A percentile compares a stretch with the other conserved stretches of the same genome.
phyloP scores from a whole-genome alignment of 768 basidiomycete genomes.

The Lepiota venenata region DNA sequence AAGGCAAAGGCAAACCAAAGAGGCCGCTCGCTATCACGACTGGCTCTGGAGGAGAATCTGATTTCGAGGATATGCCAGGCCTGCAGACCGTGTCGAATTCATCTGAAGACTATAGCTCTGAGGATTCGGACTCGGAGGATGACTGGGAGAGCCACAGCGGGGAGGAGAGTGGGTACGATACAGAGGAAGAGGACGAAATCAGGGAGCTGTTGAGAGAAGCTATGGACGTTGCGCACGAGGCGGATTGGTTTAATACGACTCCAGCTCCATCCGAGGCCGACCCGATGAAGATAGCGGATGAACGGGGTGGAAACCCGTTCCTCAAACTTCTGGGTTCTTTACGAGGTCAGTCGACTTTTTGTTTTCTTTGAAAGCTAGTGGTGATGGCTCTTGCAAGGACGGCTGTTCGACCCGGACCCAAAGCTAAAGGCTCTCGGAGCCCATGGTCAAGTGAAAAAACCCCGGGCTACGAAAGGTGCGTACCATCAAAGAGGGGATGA shows the following conservation, averaged over 20 bases:
- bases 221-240: slow-evolving; percentile 63
- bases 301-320: slow-evolving; percentile 72
- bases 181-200: slow-evolving; percentile 66
- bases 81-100: slow-evolving; percentile 66
- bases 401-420: slow-evolving; percentile 51
- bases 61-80: slow-evolving; percentile 59
- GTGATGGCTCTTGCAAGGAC: slow-evolving; percentile 37
- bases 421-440: slow-evolving; percentile 32
- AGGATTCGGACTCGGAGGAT: slow-evolving; percentile 30
- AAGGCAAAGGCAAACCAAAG: slow-evolving; percentile 26
- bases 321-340: slow-evolving; percentile 72
- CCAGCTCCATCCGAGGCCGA: slow-evolving; percentile 34
- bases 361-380: slow-evolving; percentile 1
- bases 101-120: slow-evolving; percentile 42
- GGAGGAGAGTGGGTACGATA: slow-evolving; percentile 44
- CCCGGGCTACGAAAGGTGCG: slow-evolving; percentile 21
- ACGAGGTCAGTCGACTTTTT: slow-evolving; percentile 46
- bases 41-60: slow-evolving; percentile 35
- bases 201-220: slow-evolving; percentile 63
- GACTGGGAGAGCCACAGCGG: slow-evolving; percentile 36
- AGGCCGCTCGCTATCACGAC: slow-evolving; percentile 51
- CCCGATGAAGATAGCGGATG: slow-evolving; percentile 40
- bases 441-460: slow-evolving; percentile 20
- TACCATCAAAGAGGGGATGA: not conserved
- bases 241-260: slow-evolving; percentile 54